Evolutionary conservation across 495 filamentous ascomycete species (phyloP).

Genomic region (Glarea lozoyensis): DNA sequence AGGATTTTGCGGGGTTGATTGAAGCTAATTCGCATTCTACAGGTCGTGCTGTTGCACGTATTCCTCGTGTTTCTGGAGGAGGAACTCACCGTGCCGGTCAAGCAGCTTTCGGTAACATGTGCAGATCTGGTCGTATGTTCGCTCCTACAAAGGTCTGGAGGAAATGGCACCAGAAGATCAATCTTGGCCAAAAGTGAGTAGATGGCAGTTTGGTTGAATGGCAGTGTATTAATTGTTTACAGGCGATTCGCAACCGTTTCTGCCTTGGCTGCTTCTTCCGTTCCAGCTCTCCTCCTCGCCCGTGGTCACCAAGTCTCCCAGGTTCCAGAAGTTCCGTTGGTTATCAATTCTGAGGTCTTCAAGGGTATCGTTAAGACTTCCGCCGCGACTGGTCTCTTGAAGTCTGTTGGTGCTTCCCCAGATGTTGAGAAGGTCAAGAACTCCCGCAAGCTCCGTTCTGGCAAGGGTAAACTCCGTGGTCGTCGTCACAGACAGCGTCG

Average conservation of each 20-base stretch:
- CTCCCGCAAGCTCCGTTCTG: constrained; percentile 89
- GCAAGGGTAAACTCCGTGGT: constrained; percentile 94
- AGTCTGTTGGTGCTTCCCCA: constrained; percentile 78
- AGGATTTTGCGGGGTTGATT: too few relatives aligned
- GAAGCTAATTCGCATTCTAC: constrained; percentile 26
- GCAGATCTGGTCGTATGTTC: constrained; percentile 99
- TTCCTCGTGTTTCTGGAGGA: constrained; percentile 99
- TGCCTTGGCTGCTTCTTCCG: constrained; percentile 91
- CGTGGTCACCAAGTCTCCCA: constrained; percentile 90
- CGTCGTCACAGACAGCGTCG: constrained; percentile 95
- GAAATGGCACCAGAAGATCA: constrained; percentile 99
- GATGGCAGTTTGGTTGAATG: background rate
- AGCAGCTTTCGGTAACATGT: constrained; percentile 99
- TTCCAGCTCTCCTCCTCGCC: constrained; percentile 86
- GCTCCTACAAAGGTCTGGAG: constrained; percentile 99
- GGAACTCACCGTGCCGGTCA: constrained; percentile 99
- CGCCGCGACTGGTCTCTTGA: constrained; percentile 75
- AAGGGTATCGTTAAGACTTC: constrained; percentile 79
- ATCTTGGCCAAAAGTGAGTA: constrained; percentile 84
- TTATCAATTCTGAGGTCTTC: constrained; percentile 85
- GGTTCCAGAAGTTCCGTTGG: constrained; percentile 94
- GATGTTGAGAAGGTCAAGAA: constrained; percentile 91
- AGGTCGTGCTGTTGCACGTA: constrained; percentile 99
- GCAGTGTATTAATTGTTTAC: constrained; percentile 15
- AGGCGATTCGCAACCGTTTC: constrained; percentile 97